Evolutionary conservation across 2,329 filamentous ascomycete genomes (phyloP).

Genomic region (Aspergillus viridinutans): DNA sequence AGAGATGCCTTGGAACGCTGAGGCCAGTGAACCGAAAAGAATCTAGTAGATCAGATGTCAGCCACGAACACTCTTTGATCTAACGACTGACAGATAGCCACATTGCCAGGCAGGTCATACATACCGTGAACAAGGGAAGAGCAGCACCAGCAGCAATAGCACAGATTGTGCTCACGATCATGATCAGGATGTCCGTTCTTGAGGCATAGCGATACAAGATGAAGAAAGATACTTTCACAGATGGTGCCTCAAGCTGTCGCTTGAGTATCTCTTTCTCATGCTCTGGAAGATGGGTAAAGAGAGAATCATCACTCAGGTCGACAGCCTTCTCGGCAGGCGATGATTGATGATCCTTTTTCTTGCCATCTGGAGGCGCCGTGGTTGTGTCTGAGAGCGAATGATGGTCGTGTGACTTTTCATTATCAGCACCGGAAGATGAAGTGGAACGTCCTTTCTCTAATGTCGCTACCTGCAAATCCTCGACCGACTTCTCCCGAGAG

Average conservation of each 20-base stretch:
- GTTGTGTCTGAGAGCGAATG: slow-evolving; percentile 23
- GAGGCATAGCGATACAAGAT: slow-evolving; percentile 69
- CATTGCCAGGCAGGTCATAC: slow-evolving; percentile 6
- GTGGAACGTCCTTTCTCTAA: slow-evolving; percentile 1
- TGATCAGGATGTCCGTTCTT: slow-evolving; percentile 59
- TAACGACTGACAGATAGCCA: not conserved
- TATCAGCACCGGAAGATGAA: slow-evolving; percentile 5
- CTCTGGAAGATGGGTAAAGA: slow-evolving; percentile 59
- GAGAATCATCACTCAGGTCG: slow-evolving; percentile 44
- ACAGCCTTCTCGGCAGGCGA: slow-evolving; percentile 5
- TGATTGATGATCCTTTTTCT: slow-evolving; percentile 14
- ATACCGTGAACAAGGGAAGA: slow-evolving; percentile 72
- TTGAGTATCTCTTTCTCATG: slow-evolving; percentile 65
- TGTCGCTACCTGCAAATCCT: slow-evolving; percentile 3
- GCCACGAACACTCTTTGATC: slow-evolving; percentile 2
- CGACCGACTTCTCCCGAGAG: slow-evolving; percentile 2
- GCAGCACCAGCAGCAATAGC: slow-evolving; percentile 70
- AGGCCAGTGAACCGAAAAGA: slow-evolving; percentile 72
- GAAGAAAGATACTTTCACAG: slow-evolving; percentile 60
- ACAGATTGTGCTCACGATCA: slow-evolving; percentile 57
- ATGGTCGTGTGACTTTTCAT: slow-evolving; percentile 12
- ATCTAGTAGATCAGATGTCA: slow-evolving; percentile 30
- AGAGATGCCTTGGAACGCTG: slow-evolving; percentile 65
- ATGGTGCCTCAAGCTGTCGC: slow-evolving; percentile 63
- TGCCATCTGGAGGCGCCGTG: slow-evolving; percentile 10